Evolutionary conservation across 805 yeast genomes (phyloP).

Genomic region (Spathaspora gorwiae): DNA sequence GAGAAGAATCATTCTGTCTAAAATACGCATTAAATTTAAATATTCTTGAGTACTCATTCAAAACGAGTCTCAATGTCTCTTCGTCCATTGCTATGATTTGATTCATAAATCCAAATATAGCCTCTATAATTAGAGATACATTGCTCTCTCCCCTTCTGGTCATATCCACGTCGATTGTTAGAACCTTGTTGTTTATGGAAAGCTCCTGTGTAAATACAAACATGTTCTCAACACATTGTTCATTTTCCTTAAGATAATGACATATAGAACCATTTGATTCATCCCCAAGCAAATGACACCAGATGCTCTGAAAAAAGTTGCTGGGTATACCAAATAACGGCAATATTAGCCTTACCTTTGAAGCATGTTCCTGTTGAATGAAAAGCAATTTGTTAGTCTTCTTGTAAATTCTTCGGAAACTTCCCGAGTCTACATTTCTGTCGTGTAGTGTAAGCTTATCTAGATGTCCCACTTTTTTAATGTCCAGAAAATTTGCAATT

Average conservation of each 20-base stretch:
- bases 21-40: constrained; percentile 20
- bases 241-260: constrained; percentile 24
- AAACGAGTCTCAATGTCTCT: not conserved
- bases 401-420: not conserved
- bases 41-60: constrained; percentile 4
- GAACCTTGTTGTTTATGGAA: constrained; percentile 28
- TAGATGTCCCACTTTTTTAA: constrained; percentile 10
- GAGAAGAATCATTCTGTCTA: constrained; percentile 28
- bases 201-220: constrained; percentile 40
- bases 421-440: not conserved
- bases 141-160: constrained; percentile 44
- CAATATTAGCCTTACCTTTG: constrained; percentile 44
- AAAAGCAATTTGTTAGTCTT: constrained; percentile 21
- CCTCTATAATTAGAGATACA: constrained; percentile 26
- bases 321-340: constrained; percentile 22
- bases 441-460: not conserved
- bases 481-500: constrained; percentile 34
- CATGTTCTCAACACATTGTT: constrained; percentile 33
- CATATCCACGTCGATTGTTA: constrained; percentile 48
- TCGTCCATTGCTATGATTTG: constrained; percentile 4
- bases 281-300: constrained; percentile 62
- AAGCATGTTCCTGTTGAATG: constrained; percentile 31
- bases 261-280: constrained; percentile 53
- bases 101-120: constrained; percentile 27
- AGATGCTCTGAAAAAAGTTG: constrained; percentile 31